A percentile compares a stretch with the other conserved stretches of the same genome.
Evolutionary conservation across 73 alveolate species (phyloP).

Genomic region (Halteria grandinella): DNA sequence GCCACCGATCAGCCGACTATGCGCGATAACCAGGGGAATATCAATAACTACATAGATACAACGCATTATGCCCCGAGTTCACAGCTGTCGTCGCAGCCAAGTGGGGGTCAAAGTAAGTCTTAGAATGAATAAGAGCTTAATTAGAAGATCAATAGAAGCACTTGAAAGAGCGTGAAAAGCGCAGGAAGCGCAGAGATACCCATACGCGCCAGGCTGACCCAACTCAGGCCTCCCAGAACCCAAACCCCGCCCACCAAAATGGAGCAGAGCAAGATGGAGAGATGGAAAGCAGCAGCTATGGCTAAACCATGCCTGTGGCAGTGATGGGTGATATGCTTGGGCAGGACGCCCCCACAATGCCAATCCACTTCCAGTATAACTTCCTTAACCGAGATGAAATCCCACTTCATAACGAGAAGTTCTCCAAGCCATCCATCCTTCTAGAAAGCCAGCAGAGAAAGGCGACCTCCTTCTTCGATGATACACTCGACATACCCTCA

Average conservation of each 20-base stretch:
- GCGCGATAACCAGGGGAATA: constrained; percentile 84
- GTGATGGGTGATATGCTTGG: constrained; percentile 17
- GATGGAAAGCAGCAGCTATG: constrained; percentile 26
- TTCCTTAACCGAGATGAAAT: constrained; percentile 46
- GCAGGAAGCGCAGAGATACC: background rate
- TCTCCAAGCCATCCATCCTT: constrained; percentile 40
- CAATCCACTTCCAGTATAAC: constrained; percentile 53
- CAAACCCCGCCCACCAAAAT: constrained; percentile 4
- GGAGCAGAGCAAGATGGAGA: constrained; percentile 14
- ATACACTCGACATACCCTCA: constrained; percentile 54
- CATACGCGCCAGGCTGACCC: background rate
- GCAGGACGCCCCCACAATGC: constrained; percentile 49
- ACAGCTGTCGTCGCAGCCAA: background rate
- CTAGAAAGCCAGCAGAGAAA: constrained; percentile 15
- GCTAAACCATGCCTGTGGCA: constrained; percentile 62
- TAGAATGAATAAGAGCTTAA: background rate
- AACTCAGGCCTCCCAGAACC: constrained; percentile 1
- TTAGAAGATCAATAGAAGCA: background rate
- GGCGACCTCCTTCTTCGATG: constrained; percentile 20
- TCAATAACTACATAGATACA: constrained; percentile 85
- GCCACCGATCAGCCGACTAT: constrained; percentile 95
- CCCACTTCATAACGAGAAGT: constrained; percentile 65
- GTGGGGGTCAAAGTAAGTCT: background rate
- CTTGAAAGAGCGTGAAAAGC: background rate
- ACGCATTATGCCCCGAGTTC: constrained; percentile 27